These are phyloP conservation scores for Colletotrichum melonis DNA, from an alignment of 2,329 filamentous ascomycete genomes.

Conservation along the genomic window DNA sequence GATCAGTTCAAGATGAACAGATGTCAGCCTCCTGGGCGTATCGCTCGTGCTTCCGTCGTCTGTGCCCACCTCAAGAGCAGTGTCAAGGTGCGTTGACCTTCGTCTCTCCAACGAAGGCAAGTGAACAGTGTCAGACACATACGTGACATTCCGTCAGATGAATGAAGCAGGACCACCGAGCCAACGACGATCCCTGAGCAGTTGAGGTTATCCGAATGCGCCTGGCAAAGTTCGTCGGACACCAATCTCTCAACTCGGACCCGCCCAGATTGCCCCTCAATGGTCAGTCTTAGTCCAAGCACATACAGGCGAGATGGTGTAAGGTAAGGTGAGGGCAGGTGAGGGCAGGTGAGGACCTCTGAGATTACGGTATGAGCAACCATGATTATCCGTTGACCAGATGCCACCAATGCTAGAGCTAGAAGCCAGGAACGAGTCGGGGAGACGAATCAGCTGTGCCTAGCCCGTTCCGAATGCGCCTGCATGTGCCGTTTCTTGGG, in stretches of 20 bases:
- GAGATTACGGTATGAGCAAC: neutral
- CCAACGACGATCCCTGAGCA: neutral
- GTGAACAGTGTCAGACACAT: neutral
- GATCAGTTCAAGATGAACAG: neutral
- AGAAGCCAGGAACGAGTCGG: neutral
- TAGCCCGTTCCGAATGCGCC: neutral
- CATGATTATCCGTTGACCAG: neutral
- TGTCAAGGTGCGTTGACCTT: slow-evolving; percentile 8
- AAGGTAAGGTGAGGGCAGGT: no score
- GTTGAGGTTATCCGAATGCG: slow-evolving; percentile 14
- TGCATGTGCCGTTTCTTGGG: neutral
- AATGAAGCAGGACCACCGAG: neutral
- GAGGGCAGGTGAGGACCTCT: no score
- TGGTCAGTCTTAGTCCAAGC: neutral
- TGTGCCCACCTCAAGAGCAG: neutral
- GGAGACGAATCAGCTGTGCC: neutral
- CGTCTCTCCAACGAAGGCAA: neutral
- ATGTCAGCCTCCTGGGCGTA: neutral
- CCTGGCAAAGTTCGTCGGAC: neutral
- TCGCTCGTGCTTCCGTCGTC: neutral
- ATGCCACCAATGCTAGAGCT: neutral
- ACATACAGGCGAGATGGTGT: no score
- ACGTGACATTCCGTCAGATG: neutral
- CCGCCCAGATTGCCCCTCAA: neutral
- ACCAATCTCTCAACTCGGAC: neutral